Evolutionary conservation across 805 yeast species (phyloP), one percentile per base, ranked within the genome.

Genomic region (Torulaspora quercuum): DNA sequence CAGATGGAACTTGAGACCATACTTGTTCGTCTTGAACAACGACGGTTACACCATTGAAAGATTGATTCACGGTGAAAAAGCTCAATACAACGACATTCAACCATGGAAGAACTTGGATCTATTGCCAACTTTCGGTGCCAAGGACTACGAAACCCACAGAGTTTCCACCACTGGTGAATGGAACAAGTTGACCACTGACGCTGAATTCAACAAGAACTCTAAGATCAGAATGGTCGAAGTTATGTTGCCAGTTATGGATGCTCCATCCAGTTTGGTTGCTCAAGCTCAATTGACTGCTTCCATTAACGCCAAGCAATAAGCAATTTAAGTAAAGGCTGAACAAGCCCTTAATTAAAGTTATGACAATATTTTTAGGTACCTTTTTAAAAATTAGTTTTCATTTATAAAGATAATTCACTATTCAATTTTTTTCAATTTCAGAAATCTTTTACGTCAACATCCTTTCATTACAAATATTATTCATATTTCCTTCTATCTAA

Each of bases 11-110:
- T 68, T 76, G 53, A 76, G 70, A 46, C 85, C 85, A 53, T 80
- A 80, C 65, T 62, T 80, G 55, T 80, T 80, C 57, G 76, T 80
- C 21, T 69, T 80, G 57, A 80, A 80, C 68, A 80, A 80, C 64
- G 75, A 72, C 46, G 87, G 87, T 61, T 80, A 80, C 69, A 80
- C 87, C 51, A 80, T 80, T 56, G 86, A 80, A 65, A 76, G 78
- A 65, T 71, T 80, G 65, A 78, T 80, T 49, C 86, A 80, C 65
- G 86, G 86, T 59, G 74, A 67, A 50, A 65, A 65, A 19, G 84
- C 84, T 33, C 63, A 68, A 39, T 80, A 80, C 66, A 80, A 80
- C 61, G 75, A 72, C 49, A 75, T 80, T 53, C 86, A 80, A 64
- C 64, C 72, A 37, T 80, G 87, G 87, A 72, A 78, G 55, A 81